Conservation (phyloP, 2,329 filamentous ascomycete species). For the Exophiala oligosperma region DNA sequence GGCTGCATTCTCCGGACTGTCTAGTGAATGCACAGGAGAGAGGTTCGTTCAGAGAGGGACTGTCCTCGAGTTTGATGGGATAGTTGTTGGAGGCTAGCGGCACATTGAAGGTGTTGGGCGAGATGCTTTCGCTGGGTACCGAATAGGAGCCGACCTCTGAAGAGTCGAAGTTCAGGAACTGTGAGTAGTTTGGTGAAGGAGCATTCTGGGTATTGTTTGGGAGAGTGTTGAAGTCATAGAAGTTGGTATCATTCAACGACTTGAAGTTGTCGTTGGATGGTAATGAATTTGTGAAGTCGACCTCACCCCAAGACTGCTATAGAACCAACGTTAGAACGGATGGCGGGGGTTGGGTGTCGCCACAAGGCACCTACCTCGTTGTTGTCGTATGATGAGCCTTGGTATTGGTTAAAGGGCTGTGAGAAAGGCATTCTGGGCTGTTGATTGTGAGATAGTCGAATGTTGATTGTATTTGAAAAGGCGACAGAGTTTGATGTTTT, state of each 20-base stretch:
- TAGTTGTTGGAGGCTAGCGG: conserved; percentile 10
- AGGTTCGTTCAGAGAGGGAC: conserved; percentile 5
- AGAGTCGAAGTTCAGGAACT: conserved; percentile 23
- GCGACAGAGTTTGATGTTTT: conserved; percentile 11
- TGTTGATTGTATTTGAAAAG: conserved; percentile 6
- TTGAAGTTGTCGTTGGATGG: conserved; percentile 14
- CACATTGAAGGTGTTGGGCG: conserved; percentile 3
- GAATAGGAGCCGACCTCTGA: conserved; percentile 14
- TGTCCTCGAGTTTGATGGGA: conserved; percentile 17
- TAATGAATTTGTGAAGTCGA: conserved; percentile 16
- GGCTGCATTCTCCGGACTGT: background rate
- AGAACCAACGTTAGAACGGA: conserved; percentile 6
- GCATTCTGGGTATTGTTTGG: conserved; percentile 10
- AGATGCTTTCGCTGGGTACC: conserved; percentile 9
- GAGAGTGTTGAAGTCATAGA: conserved; percentile 8
- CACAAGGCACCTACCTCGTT: conserved; percentile 9
- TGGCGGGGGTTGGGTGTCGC: background rate
- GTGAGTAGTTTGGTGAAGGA: conserved; percentile 21
- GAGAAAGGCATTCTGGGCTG: conserved; percentile 17
- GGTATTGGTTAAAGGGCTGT: conserved; percentile 16
- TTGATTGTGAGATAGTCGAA: conserved; percentile 15
- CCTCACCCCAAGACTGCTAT: conserved; percentile 20
- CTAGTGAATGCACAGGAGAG: background rate
- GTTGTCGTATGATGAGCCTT: conserved; percentile 14
- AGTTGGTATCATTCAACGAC: conserved; percentile 7